Percentiles rank a stretch among this genome's conserved stretches.
These are phyloP conservation scores for Nigrospora osmanthi DNA, from an alignment of 2,329 filamentous ascomycete genomes.

Conservation along the genomic window DNA sequence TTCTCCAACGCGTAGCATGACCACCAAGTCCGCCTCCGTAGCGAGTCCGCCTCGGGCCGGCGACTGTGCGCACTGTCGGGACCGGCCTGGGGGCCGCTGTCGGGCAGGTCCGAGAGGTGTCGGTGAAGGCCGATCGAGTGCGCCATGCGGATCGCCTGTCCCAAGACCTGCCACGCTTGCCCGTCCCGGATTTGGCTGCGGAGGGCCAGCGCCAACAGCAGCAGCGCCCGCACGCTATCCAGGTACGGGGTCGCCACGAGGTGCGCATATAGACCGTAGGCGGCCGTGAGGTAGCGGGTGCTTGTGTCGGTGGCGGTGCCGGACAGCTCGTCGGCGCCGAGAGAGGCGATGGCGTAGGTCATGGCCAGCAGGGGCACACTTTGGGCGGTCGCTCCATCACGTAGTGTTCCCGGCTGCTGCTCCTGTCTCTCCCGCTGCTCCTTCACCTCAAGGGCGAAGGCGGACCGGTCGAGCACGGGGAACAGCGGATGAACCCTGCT, in stretches of 20 bases:
- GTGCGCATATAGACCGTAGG: constrained; percentile 12
- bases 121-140: constrained; percentile 16
- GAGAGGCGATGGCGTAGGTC: constrained; percentile 10
- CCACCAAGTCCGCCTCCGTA: constrained; percentile 9
- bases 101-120: neutral
- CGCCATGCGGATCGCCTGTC: constrained; percentile 14
- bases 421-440: neutral
- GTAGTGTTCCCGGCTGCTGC: neutral
- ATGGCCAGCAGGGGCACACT: constrained; percentile 5
- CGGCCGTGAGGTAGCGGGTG: constrained; percentile 6
- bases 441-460: constrained; percentile 6
- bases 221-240: constrained; percentile 11
- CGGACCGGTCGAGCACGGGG: constrained; percentile 9
- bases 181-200: constrained; percentile 13
- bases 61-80: neutral
- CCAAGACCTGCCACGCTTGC: constrained; percentile 15
- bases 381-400: neutral
- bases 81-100: neutral
- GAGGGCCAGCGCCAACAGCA: constrained; percentile 9
- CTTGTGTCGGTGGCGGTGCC: constrained; percentile 5
- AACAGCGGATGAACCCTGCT: constrained; percentile 11
- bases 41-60: neutral
- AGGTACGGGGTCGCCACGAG: constrained; percentile 10
- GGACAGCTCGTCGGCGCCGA: constrained; percentile 10
- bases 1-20: constrained; percentile 12